These are phyloP conservation scores for Coemansia sp. DNA, from an alignment of 192 early-diverging fungal genomes.

Conservation along the genomic window DNA sequence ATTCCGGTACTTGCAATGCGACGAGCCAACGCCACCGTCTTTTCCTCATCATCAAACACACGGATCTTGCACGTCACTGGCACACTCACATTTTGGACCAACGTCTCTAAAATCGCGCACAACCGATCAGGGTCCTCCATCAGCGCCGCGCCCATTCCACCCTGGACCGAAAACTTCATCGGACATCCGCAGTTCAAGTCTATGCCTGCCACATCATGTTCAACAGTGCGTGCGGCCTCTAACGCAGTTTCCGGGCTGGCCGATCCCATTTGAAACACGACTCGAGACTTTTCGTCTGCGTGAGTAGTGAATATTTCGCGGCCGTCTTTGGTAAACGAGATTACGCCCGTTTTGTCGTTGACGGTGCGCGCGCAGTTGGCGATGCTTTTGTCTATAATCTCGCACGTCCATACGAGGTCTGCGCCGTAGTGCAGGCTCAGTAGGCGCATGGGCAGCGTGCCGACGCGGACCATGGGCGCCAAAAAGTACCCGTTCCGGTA, in stretches of 20 bases:
- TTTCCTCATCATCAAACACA: constrained; percentile 69
- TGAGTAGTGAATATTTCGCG: constrained; percentile 72
- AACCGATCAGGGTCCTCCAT: constrained; percentile 81
- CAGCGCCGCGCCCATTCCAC: constrained; percentile 92
- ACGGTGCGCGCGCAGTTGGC: constrained; percentile 69
- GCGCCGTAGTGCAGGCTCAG: constrained; percentile 86
- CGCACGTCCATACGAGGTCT: constrained; percentile 88
- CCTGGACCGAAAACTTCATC: constrained; percentile 89
- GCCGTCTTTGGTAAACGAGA: constrained; percentile 72
- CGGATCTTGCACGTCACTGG: constrained; percentile 91
- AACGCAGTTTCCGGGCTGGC: constrained; percentile 82
- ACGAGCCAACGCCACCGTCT: constrained; percentile 78
- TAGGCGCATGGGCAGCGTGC: constrained; percentile 86
- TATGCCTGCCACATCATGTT: constrained; percentile 84
- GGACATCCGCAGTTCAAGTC: constrained; percentile 99
- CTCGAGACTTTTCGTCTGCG: constrained; percentile 66
- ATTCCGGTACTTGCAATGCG: constrained; percentile 85
- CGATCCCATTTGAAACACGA: constrained; percentile 95
- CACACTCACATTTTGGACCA: constrained; percentile 71
- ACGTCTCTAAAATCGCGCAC: constrained; percentile 67
- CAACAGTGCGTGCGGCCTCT: constrained; percentile 80
- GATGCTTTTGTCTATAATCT: constrained; percentile 86
- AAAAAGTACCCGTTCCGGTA: constrained; percentile 66
- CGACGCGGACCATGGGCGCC: constrained; percentile 96
- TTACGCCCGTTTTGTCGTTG: constrained; percentile 69